Base-by-base conservation (phyloP, 2,329 filamentous ascomycete species). In the Chrysoporthe deuterocubensis region DNA sequence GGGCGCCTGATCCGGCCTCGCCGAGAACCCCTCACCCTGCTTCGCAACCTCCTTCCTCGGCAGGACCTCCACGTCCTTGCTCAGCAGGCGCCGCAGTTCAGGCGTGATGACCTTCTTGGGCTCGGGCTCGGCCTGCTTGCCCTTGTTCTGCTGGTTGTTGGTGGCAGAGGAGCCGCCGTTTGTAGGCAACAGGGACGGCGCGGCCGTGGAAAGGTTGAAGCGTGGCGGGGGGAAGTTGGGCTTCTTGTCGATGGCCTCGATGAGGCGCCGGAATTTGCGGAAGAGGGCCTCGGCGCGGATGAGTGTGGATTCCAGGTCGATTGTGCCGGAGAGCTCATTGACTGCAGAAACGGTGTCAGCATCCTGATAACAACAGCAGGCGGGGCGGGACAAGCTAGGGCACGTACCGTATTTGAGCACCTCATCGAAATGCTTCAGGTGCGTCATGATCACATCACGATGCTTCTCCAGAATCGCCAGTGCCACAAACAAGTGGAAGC, bases 391-490 rank as follows among this genome's bases (percentile, higher is more conserved):
- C 18, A 6, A 6, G 37, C n/a, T n/a, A 6, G 7, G 11, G 42
- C 46, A 64, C 90, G 67, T 86, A 95, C 92, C 86, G 76, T 98
- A 99, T 83, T 99, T 99, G 40, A 99, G 82, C 43, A 99, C 93
- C 79, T 99, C 96, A 72, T 99, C 96, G 80, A 99, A 99, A 73
- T 95, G 92, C 76, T 93, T 88, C 37, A 99, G 82, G 79, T 99
- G 96, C 66, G 91, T 89, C 90, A 99, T 97, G 70, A 99, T 98
- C 14, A 98, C 92, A 75, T 95, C 91, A n/a, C 95, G 84, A 75
- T 98, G 96, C 80, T 96, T 97, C 79, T 99, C 96, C 34, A 99
- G 80, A 50, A 99, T 97, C 0, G 96, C 95, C 54, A 99, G 81
- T 0, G 96, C 96, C 70, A 99, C 85, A 76, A 99, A 99, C 16